Conservation (phyloP, 345 rosid species). For the Salix caprea region DNA sequence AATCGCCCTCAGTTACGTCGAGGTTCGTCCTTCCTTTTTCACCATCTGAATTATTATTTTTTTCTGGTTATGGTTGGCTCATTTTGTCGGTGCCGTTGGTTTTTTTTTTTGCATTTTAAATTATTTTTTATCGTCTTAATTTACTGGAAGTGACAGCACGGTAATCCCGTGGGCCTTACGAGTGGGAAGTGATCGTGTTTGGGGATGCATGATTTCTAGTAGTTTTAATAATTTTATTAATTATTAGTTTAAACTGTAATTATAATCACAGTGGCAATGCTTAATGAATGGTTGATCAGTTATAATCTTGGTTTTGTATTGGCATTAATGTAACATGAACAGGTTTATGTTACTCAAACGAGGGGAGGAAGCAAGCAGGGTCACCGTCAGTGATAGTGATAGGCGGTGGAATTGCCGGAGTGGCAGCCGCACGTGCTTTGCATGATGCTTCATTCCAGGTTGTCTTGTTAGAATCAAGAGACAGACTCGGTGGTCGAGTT, state of each 20-base stretch:
- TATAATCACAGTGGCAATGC: not conserved
- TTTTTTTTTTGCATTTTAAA: not conserved
- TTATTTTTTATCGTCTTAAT: not conserved
- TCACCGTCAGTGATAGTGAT: conserved; percentile 88
- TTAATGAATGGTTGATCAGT: not conserved
- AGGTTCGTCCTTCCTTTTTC: conserved; percentile 39
- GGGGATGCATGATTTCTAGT: not conserved
- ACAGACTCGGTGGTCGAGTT: conserved; percentile 81
- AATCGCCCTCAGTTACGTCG: conserved; percentile 58
- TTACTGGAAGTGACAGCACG: not conserved
- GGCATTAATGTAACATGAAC: not conserved
- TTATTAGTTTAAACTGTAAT: not conserved
- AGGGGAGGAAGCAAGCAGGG: conserved; percentile 45
- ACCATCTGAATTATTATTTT: not conserved
- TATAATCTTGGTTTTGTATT: not conserved
- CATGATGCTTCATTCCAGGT: conserved; percentile 92
- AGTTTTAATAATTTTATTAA: no score
- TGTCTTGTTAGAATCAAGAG: conserved; percentile 68
- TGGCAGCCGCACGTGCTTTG: conserved; percentile 89
- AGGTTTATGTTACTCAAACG: conserved; percentile 57
- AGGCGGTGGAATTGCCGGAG: conserved; percentile 86
- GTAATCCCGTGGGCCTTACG: not conserved
- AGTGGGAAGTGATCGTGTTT: not conserved
- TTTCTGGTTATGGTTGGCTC: not conserved
- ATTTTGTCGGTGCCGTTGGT: not conserved